phyloP scores from a whole-genome alignment of 371 early-diverging fungal species.

The Rhizopus delemar region DNA sequence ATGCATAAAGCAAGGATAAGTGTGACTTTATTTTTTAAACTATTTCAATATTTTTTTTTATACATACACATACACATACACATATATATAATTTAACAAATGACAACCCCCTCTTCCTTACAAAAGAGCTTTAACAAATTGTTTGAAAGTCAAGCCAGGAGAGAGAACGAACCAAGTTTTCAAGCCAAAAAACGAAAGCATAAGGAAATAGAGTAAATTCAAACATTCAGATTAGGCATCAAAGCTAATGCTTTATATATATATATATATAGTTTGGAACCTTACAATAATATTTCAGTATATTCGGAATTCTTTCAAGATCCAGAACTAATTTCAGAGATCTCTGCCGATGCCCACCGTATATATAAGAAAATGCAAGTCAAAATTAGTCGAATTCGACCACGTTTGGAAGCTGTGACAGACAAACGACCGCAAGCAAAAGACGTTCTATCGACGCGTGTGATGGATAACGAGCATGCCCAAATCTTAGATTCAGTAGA shows the following conservation, averaged over 20 bases:
- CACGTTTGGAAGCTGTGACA: conserved; percentile 2
- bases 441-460: conserved; percentile 32
- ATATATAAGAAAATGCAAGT: neutral
- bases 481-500: conserved; percentile 8
- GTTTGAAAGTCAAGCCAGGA: conserved; percentile 7
- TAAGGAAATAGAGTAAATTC: neutral
- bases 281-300: conserved; percentile 5
- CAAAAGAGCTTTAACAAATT: conserved; percentile 4
- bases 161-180: conserved; percentile 4
- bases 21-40: too few relatives aligned
- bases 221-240: neutral
- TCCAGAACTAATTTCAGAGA: conserved; percentile 15
- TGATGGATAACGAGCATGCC: conserved; percentile 27
- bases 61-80: too few relatives aligned
- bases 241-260: neutral
- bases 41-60: too few relatives aligned
- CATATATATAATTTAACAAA: neutral
- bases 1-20: too few relatives aligned
- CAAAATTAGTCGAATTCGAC: conserved; percentile 7
- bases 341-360: conserved; percentile 3
- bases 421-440: conserved; percentile 42
- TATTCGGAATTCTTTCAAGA: conserved; percentile 27
- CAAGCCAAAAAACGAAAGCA: conserved; percentile 7
- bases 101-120: conserved; percentile 5
- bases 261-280: neutral